Evolutionary conservation across 768 basidiomycete genomes (phyloP).

Genomic region (Cyclocybe cylindracea): DNA sequence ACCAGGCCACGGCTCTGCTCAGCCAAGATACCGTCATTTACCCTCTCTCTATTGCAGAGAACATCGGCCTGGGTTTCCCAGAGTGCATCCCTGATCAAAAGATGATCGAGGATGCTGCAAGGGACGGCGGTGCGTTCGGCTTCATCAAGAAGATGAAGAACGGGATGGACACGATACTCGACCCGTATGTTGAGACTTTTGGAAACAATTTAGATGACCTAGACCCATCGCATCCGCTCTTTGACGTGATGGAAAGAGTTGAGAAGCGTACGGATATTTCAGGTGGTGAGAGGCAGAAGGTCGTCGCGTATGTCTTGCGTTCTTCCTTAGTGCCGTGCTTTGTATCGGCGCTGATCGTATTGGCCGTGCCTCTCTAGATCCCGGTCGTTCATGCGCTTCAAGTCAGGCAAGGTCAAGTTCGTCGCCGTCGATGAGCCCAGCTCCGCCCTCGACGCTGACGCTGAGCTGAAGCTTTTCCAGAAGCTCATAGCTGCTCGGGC

Average conservation of each 20-base stretch:
- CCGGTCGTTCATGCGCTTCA: constrained; percentile 42
- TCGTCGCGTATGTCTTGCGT: constrained; percentile 40
- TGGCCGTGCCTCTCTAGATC: constrained; percentile 24
- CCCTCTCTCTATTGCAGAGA: constrained; percentile 44
- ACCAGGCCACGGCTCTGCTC: constrained; percentile 44
- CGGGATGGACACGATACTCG: no score
- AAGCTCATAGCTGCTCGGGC: constrained; percentile 31
- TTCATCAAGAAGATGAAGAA: constrained; percentile 23
- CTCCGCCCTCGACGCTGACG: constrained; percentile 52
- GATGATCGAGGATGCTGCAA: constrained; percentile 31
- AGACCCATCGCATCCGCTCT: constrained; percentile 24
- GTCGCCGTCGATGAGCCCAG: constrained; percentile 29
- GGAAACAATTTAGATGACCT: constrained; percentile 23
- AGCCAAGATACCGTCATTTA: constrained; percentile 49
- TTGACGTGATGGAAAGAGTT: constrained; percentile 15
- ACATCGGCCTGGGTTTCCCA: constrained; percentile 33
- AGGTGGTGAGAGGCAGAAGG: constrained; percentile 46
- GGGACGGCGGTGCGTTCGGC: constrained; percentile 39
- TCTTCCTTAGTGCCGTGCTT: not conserved
- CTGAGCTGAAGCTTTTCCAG: constrained; percentile 46
- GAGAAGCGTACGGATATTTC: constrained; percentile 28
- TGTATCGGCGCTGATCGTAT: not conserved
- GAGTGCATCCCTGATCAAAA: constrained; percentile 13
- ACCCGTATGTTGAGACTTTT: no score
- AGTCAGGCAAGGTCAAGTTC: constrained; percentile 37